Evolutionary conservation across 2,329 filamentous ascomycete genomes (phyloP), one percentile per base, ranked within the genome.

Genomic region (Mollisia scopiformis): DNA sequence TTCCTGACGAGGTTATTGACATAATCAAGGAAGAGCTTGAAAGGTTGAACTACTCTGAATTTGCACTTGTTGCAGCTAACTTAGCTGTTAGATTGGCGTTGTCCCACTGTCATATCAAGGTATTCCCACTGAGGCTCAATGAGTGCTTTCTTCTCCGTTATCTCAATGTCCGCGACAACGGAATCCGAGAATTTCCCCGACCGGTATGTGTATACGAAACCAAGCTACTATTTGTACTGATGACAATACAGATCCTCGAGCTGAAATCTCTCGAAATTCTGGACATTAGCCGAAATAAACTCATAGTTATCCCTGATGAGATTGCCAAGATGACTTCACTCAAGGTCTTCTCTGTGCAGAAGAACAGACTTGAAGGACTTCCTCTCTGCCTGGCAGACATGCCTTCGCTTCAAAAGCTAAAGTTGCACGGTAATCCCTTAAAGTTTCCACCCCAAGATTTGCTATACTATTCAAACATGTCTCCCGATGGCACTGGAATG

Each of bases 191-290:
- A 72, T 88, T 91, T 68, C 88, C 88, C 49, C 81, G 82, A 69
- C 82, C 82, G 66, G 87, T 89, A 80, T 64, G 86, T 79, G 55
- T 25, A 39, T 35, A 51, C 7, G 1, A 46, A 25, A 25, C n/a
- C 10, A 27, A 39, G 35, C 25, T 25, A 13, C 28, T 28, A 6
- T 11, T 49, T 16, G 35, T 49, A 51, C 64, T 70, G 58, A 70
- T 46, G 41, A 51, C 39, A 23, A 21, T 57, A 46, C 59, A 96
- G 93, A 85, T 98, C 61, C 93, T 94, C 74, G 88, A 93, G 75
- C 83, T 98, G 63, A 88, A 86, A 55, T 90, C 92, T 33, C 84
- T 98, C 58, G 93, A 98, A 77, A 97, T 97, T 61, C 84, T 98
- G 63, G 94, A 98, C 77, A 83, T 98, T 57, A 93, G 93, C 74